These are phyloP conservation scores for Rosa lucieae DNA, from an alignment of 306 rosid species.

Conservation along the genomic window DNA sequence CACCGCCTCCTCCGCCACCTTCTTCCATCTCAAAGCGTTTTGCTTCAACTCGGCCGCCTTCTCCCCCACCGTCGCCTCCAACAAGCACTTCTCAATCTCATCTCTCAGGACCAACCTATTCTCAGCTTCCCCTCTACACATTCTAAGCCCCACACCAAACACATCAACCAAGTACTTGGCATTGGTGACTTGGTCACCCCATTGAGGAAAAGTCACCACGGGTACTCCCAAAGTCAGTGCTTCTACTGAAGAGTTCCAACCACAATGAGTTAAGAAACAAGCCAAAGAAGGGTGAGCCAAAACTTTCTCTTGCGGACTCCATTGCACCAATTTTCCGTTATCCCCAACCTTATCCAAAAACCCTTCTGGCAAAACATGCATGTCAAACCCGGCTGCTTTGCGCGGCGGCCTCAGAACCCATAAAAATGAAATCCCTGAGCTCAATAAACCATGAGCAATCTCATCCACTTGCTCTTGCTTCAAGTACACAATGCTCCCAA, in stretches of 20 bases:
- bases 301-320: conserved; percentile 44
- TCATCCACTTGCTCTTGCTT: conserved; percentile 40
- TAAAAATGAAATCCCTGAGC: conserved; percentile 30
- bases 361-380: conserved; percentile 24
- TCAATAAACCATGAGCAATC: conserved; percentile 30
- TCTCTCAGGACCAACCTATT: conserved; percentile 41
- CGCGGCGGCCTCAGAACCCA: conserved; percentile 40
- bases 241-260: conserved; percentile 62
- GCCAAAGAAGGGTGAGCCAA: conserved; percentile 35
- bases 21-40: conserved; percentile 45
- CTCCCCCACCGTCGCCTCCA: conserved; percentile 47
- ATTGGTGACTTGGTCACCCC: conserved; percentile 62
- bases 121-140: conserved; percentile 36
- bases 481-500: conserved; percentile 34
- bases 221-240: conserved; percentile 49
- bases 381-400: background rate
- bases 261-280: conserved; percentile 59
- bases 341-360: conserved; percentile 22
- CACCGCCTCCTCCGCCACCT: conserved; percentile 51
- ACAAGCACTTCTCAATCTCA: conserved; percentile 42
- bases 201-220: conserved; percentile 43
- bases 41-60: conserved; percentile 50
- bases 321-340: conserved; percentile 32
- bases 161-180: conserved; percentile 49
- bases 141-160: conserved; percentile 44